Percentiles rank a stretch among this genome's conserved stretches.
These are phyloP conservation scores for Neonectria hederae DNA, from an alignment of 2,329 filamentous ascomycete species.

Conservation along the genomic window DNA sequence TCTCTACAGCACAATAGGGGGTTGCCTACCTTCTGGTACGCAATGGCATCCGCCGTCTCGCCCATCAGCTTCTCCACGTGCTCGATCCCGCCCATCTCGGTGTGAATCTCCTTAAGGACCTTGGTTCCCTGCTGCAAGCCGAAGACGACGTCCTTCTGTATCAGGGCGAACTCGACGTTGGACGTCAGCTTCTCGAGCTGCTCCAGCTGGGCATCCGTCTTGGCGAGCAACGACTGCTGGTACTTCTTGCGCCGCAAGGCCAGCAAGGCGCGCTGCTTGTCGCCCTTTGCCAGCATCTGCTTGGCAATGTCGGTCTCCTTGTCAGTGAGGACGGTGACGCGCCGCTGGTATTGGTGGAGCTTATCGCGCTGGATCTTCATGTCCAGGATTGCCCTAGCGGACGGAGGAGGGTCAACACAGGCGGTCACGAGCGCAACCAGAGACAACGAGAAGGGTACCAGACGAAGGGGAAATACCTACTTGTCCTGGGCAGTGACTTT, in stretches of 20 bases:
- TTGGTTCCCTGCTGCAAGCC: conserved; percentile 91
- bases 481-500: conserved; percentile 81
- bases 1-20: background rate
- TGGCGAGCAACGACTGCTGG: conserved; percentile 86
- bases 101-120: conserved; percentile 90
- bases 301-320: conserved; percentile 88
- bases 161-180: conserved; percentile 93
- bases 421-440: conserved; percentile 31
- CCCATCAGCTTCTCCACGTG: conserved; percentile 95
- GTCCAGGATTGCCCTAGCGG: conserved; percentile 87
- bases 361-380: conserved; percentile 98
- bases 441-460: conserved; percentile 22
- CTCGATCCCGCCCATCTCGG: conserved; percentile 95
- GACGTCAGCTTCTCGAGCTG: conserved; percentile 89
- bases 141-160: conserved; percentile 96
- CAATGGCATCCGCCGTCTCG: conserved; percentile 87
- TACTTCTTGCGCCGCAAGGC: conserved; percentile 96
- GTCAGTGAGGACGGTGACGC: conserved; percentile 85
- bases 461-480: conserved; percentile 58
- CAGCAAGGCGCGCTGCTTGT: conserved; percentile 84
- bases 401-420: conserved; percentile 14
- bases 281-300: conserved; percentile 80
- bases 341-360: conserved; percentile 93
- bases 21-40: conserved; percentile 81
- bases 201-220: conserved; percentile 93